These are phyloP conservation scores for Termitomyces sp. DNA, from an alignment of 768 basidiomycete species.

Conservation along the genomic window DNA sequence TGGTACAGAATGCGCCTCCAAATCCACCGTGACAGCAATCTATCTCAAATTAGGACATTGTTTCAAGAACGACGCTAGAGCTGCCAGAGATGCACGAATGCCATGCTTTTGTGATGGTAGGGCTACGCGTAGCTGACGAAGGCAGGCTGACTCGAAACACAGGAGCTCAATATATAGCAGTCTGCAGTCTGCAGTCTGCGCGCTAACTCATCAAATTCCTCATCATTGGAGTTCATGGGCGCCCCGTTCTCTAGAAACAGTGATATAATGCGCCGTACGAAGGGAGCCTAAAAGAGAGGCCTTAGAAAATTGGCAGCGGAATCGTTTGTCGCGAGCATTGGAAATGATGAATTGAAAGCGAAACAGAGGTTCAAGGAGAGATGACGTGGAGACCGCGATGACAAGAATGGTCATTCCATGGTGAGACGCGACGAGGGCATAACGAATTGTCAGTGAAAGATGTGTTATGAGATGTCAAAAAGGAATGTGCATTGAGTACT, in stretches of 20 bases:
- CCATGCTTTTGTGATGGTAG: background rate
- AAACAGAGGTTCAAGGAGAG: background rate
- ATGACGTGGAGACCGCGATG: background rate
- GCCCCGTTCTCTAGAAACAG: background rate
- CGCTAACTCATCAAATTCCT: conserved; percentile 2
- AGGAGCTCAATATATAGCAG: background rate
- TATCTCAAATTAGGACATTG: conserved; percentile 2
- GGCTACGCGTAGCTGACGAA: background rate
- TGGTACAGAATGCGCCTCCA: background rate
- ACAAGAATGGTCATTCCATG: background rate
- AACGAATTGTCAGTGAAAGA: too few relatives aligned
- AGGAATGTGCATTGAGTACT: background rate
- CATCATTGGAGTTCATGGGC: background rate
- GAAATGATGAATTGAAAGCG: background rate
- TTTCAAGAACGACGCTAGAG: background rate
- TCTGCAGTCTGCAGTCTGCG: background rate
- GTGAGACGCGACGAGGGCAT: background rate
- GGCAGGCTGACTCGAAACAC: background rate
- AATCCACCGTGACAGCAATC: conserved; percentile 1
- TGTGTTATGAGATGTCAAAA: conserved; percentile 3
- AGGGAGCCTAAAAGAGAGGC: background rate
- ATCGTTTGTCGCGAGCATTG: background rate
- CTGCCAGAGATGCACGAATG: conserved; percentile 1
- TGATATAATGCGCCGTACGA: background rate
- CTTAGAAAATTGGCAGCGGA: background rate